Evolutionary conservation across 208 protist genomes (phyloP), one percentile per base, ranked within the genome.

Genomic region (Leishmania amazonensis): DNA sequence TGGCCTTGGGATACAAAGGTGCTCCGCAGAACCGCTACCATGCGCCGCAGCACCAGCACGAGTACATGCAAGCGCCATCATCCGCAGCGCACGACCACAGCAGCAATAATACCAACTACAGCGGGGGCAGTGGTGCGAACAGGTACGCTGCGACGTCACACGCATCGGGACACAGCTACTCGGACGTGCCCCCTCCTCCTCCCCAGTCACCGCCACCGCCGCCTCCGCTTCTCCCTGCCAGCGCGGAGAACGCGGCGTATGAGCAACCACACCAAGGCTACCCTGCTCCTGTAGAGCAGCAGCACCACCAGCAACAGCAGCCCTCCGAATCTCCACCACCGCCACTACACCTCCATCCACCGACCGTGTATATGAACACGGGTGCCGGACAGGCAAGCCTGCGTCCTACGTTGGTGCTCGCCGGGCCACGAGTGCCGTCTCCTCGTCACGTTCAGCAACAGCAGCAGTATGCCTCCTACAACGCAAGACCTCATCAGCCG

Each of bases 331-430:
- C 73, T 6, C 60, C 76, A 42, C 60, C 49, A 45, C 60, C 60
- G 60, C 45, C n/a, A 24, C 54, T 28, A 38, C 81, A 85, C 45
- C 75, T 85, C 40, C 81, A 85, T 57, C 68, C 76, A 31, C 76
- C 81, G 19, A 85, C 75, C 47, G 81, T 19, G 53, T 85, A 78
- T 60, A 81, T 85, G 76, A 81, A 77, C 58, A 81, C 76, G 6
- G 64, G 24, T 35, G 42, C 75, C 21, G 57, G 57, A 6, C 64
- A 77, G 49, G 40, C 57, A 51, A 64, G 21, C 54, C 38, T 51
- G 35, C 75, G 38, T 7, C 57, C 54, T 58, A 35, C 75, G 24
- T 64, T 53, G 40, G 24, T 58, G 8, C 57, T 31, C 13, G 40
- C 21, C 6, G 57, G 58, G 28, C 58, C 54, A 9, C 71, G 49